A percentile compares a stretch with the other conserved stretches of the same genome.
These are phyloP conservation scores for Alternaria novae-zelandiae DNA, from an alignment of 2,329 filamentous ascomycete species.

Conservation along the genomic window DNA sequence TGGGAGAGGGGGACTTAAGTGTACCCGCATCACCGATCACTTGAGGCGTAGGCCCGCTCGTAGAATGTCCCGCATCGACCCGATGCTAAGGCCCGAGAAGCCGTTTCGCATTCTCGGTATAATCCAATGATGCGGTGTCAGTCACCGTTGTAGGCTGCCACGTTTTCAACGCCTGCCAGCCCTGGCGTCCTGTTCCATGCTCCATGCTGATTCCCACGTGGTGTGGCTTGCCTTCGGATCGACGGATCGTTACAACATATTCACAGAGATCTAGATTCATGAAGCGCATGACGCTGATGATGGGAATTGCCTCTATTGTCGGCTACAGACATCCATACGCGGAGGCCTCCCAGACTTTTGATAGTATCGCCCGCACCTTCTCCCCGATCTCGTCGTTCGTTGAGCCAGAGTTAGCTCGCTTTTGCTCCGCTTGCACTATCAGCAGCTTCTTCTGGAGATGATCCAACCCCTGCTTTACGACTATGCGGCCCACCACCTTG, in stretches of 20 bases:
- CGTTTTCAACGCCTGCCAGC: background rate
- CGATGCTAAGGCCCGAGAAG: background rate
- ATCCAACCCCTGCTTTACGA: background rate
- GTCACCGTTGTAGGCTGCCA: background rate
- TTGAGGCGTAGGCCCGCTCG: background rate
- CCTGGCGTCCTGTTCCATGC: background rate
- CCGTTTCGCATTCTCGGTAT: background rate
- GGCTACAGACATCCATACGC: background rate
- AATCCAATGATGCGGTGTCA: background rate
- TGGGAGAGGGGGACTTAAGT: background rate
- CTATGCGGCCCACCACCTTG: background rate
- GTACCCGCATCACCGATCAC: background rate
- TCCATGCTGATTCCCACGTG: background rate
- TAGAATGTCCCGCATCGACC: background rate
- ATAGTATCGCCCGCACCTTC: background rate
- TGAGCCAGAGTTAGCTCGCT: background rate
- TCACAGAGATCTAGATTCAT: background rate
- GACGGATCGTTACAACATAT: background rate
- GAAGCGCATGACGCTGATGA: background rate
- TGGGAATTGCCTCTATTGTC: background rate
- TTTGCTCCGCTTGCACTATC: background rate
- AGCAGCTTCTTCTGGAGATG: background rate
- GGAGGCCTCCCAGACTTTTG: background rate
- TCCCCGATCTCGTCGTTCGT: background rate
- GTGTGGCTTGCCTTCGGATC: background rate